A percentile compares a stretch with the other conserved stretches of the same genome.
Evolutionary conservation across 75 land plant genomes (phyloP).

Genomic region (Sequoia sempervirens): DNA sequence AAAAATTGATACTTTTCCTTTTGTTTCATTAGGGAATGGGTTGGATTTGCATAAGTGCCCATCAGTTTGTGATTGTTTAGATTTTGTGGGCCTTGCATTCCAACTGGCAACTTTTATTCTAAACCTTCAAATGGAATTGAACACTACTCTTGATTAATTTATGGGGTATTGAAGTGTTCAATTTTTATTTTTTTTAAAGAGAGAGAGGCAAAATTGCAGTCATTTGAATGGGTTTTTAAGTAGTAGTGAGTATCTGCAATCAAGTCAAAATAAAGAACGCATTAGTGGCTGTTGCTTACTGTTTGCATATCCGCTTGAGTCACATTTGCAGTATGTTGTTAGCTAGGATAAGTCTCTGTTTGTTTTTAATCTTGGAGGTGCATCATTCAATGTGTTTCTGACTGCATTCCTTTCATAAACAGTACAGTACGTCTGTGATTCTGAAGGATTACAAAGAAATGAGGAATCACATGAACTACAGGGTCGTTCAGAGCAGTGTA

Average conservation of each 20-base stretch:
- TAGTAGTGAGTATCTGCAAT: neutral
- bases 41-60: neutral
- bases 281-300: neutral
- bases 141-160: too few species aligned
- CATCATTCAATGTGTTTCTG: neutral
- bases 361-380: neutral
- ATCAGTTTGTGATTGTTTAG: neutral
- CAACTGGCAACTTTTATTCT: too few species aligned
- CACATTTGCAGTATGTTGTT: neutral
- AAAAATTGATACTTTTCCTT: neutral
- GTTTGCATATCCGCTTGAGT: neutral
- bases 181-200: too few species aligned
- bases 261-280: neutral
- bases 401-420: neutral
- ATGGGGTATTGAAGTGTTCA: too few species aligned
- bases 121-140: too few species aligned
- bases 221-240: neutral
- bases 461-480: neutral
- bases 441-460: conserved; percentile 1
- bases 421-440: neutral
- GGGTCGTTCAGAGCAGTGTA: neutral
- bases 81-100: too few species aligned
- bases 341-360: neutral
- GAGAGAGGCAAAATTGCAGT: neutral
- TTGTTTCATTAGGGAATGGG: neutral